Evolutionary conservation across 768 basidiomycete genomes (phyloP).

Genomic region (Mrakia gelida): DNA sequence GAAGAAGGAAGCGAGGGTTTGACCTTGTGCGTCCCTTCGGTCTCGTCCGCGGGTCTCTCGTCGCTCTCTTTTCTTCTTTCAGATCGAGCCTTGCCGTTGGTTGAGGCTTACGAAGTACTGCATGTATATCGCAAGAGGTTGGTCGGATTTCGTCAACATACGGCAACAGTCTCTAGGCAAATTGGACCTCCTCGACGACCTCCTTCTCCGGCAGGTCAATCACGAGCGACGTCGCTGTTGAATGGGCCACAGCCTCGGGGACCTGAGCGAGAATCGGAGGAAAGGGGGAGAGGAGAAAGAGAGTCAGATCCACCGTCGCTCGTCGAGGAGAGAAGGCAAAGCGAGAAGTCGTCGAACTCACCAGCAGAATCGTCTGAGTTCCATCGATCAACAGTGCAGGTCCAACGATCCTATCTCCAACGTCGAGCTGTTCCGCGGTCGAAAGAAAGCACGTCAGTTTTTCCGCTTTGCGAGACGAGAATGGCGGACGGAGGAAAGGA

Average conservation of each 20-base stretch:
- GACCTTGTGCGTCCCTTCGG: too few species aligned
- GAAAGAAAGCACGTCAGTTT: too few species aligned
- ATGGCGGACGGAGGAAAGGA: not conserved
- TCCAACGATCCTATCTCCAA: not conserved
- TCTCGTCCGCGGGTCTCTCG: too few species aligned
- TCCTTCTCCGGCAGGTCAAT: slow-evolving; percentile 16
- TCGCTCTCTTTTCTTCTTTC: too few species aligned
- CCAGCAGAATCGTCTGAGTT: slow-evolving; percentile 23
- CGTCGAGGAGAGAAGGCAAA: not conserved
- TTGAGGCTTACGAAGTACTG: too few species aligned
- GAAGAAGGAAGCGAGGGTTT: not conserved
- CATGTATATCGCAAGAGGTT: too few species aligned
- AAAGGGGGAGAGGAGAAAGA: not conserved
- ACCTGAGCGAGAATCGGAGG: not conserved
- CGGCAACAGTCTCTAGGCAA: not conserved
- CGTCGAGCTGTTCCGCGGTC: slow-evolving; percentile 6
- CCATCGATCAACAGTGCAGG: slow-evolving; percentile 25
- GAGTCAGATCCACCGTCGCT: not conserved
- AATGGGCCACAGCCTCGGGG: not conserved
- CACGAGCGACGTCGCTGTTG: slow-evolving; percentile 15
- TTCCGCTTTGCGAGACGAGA: too few species aligned
- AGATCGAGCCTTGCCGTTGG: too few species aligned
- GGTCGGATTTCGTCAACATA: too few species aligned
- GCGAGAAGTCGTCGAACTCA: not conserved
- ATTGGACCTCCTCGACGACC: not conserved